Evolutionary conservation across 2,329 filamentous ascomycete genomes (phyloP), one percentile per base, ranked within the genome.

Genomic region (Colletotrichum musicola): DNA sequence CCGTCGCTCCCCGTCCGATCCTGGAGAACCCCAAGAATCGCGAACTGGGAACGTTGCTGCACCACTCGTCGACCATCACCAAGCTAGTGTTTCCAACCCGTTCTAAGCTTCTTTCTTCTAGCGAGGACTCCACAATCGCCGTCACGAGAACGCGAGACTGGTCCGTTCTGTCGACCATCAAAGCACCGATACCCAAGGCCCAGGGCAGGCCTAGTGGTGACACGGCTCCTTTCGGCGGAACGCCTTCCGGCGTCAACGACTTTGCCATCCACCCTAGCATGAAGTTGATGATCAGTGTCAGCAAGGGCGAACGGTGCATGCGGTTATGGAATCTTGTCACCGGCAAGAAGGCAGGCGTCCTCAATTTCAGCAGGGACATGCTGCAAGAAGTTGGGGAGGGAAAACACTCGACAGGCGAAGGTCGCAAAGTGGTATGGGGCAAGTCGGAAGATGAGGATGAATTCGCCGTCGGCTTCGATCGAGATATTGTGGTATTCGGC

Each of bases 291-390:
- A 89, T 99, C 69, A 97, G 90, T 74, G 94, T 98, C 9, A 92
- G 93, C 73, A 93, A 92, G 75, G 94, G 94, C 72, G 96, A 99
- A 82, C 90, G 90, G 72, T 94, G 91, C 76, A 97, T 99, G 93
- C 86, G 96, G 72, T 80, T 98, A 72, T 99, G 96, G 96, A 98
- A 99, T 76, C 80, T 99, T 71, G 94, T 98, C 72, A 98, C 95
- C 3, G 96, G 95, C 16, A 97, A 95, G 83, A 98, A 97, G 82
- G 95, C 95, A 1, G 94, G 95, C 35, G 95, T 97, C 60, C 82
- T 99, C 73, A 96, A 93, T 77, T 98, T 98, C 78, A 88, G 88
- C 72, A 86, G 88, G 65, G 88, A 91, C 0, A 86, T 96, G 74
- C 83, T 98, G 60, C 84, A 88, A 51, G 89, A 92, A 73, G 88